These are phyloP conservation scores for Bretziella fagacearum DNA, from an alignment of 2,329 filamentous ascomycete species.

Conservation along the genomic window DNA sequence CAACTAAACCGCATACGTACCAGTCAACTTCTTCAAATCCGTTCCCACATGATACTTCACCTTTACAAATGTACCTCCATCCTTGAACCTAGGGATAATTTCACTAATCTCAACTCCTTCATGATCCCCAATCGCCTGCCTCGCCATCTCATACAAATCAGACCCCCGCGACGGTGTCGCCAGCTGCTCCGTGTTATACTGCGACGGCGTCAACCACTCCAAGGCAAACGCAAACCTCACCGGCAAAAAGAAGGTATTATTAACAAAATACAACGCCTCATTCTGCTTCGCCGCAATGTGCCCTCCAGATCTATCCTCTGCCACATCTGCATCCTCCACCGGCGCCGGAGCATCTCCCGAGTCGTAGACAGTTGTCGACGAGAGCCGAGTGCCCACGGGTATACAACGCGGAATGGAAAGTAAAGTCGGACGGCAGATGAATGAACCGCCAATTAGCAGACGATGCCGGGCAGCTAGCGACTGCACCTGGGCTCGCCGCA, in stretches of 20 bases:
- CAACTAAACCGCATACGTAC: constrained; percentile 17
- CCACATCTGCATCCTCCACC: constrained; percentile 17
- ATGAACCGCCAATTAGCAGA: background rate
- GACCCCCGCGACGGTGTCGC: constrained; percentile 34
- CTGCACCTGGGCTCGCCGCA: constrained; percentile 9
- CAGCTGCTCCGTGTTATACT: constrained; percentile 23
- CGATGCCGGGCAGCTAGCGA: background rate
- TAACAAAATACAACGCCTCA: constrained; percentile 77
- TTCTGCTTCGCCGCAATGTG: constrained; percentile 63
- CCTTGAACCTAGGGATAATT: constrained; percentile 69
- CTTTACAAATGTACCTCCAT: constrained; percentile 88
- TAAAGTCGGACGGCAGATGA: background rate
- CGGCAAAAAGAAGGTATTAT: constrained; percentile 37
- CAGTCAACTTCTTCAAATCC: constrained; percentile 27
- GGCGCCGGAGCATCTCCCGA: constrained; percentile 5
- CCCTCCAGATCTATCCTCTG: constrained; percentile 51
- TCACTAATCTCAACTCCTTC: constrained; percentile 56
- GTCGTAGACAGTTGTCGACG: background rate
- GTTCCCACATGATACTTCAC: constrained; percentile 38
- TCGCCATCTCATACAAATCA: constrained; percentile 37
- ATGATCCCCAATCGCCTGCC: constrained; percentile 44
- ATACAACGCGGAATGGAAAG: background rate
- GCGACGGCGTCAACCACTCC: constrained; percentile 12
- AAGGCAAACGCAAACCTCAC: constrained; percentile 10
- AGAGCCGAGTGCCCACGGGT: too few relatives aligned